These are phyloP conservation scores for Cordyceps sp. DNA, from an alignment of 2,329 filamentous ascomycete species.

Conservation along the genomic window DNA sequence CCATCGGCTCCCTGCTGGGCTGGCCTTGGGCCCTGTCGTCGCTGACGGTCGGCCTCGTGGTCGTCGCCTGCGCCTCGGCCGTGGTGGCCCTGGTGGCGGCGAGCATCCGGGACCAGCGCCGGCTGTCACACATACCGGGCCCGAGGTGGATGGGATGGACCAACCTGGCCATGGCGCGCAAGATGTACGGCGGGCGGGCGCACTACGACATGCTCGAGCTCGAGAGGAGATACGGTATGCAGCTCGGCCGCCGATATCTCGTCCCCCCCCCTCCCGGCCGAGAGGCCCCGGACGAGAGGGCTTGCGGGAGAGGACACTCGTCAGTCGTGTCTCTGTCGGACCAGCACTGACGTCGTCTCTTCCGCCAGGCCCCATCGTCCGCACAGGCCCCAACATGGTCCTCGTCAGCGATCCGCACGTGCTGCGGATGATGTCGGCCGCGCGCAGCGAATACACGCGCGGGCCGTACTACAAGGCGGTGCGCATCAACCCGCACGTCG, in stretches of 20 bases:
- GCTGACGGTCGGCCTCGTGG: not conserved
- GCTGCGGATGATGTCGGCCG: slow-evolving; percentile 21
- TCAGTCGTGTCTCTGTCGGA: not conserved
- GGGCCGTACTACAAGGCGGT: slow-evolving; percentile 27
- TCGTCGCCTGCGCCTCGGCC: not conserved
- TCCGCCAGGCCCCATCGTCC: slow-evolving; percentile 11
- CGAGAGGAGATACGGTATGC: slow-evolving; percentile 10
- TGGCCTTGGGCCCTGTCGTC: too few species aligned
- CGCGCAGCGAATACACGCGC: slow-evolving; percentile 16
- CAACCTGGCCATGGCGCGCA: slow-evolving; percentile 1
- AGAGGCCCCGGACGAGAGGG: too few species aligned
- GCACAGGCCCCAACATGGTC: slow-evolving; percentile 24
- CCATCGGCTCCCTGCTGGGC: too few species aligned
- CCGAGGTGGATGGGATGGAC: slow-evolving; percentile 2
- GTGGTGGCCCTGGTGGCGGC: not conserved
- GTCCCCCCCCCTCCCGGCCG: too few species aligned
- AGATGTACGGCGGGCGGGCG: slow-evolving; percentile 6
- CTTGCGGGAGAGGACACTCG: not conserved
- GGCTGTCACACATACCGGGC: slow-evolving; percentile 2
- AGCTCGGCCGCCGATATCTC: not conserved
- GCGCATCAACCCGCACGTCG: slow-evolving; percentile 28
- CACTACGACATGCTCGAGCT: slow-evolving; percentile 11
- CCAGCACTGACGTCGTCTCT: slow-evolving; percentile 1
- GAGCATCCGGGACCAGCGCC: slow-evolving; percentile 1
- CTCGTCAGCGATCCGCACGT: slow-evolving; percentile 27